Conservation (phyloP, 345 rosid genomes). For the Fremontodendron californicum region DNA sequence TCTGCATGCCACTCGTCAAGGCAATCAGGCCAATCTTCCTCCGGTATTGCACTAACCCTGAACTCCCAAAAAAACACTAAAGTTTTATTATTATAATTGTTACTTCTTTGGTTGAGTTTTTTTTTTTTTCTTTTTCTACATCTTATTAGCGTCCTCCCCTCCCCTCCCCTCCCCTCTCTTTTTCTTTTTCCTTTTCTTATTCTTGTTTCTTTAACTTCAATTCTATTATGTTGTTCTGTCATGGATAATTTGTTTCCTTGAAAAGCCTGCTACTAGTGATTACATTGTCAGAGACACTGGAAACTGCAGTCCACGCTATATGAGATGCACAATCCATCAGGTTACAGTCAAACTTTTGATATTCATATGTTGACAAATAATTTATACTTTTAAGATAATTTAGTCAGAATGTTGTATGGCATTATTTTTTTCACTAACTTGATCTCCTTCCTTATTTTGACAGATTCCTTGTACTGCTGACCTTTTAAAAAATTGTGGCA, state of each 20-base stretch:
- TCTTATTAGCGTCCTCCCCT: neutral
- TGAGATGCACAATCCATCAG: conserved; percentile 98
- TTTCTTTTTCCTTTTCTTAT: no score
- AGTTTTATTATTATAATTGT: neutral
- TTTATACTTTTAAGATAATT: neutral
- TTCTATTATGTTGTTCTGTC: neutral
- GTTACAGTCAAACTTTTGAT: conserved; percentile 33
- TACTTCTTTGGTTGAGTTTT: neutral
- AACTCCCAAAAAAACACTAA: neutral
- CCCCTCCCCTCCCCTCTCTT: no score
- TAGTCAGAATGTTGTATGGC: neutral
- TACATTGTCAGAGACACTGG: conserved; percentile 82
- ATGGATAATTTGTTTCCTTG: conserved; percentile 23
- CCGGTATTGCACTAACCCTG: conserved; percentile 64
- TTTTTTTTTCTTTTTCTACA: neutral
- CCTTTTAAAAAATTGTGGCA: conserved; percentile 84
- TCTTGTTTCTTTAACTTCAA: neutral
- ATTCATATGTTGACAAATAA: conserved; percentile 9
- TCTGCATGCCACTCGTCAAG: conserved; percentile 74
- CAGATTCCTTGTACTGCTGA: conserved; percentile 97
- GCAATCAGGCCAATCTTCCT: conserved; percentile 85
- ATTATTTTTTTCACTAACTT: neutral
- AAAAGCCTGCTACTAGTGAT: conserved; percentile 88
- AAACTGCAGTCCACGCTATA: conserved; percentile 97
- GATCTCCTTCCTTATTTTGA: conserved; percentile 15